Conservation (phyloP, 257 asterid species). For the Parsonsia alboflavescens region DNA sequence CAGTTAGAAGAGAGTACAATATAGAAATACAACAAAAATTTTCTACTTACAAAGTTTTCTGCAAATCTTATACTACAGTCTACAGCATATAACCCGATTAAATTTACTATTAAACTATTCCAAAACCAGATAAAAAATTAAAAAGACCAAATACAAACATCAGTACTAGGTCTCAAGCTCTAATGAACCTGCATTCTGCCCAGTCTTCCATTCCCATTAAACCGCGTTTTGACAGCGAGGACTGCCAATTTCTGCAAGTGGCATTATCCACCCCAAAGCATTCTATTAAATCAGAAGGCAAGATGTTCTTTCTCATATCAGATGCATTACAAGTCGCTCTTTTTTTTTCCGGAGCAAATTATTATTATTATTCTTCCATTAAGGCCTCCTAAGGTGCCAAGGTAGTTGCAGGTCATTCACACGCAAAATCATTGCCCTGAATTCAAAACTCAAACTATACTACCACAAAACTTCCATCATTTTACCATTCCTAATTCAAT, state of each 20-base stretch:
- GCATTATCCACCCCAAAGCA: background rate
- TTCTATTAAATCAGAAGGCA: background rate
- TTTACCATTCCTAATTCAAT: background rate
- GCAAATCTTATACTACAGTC: background rate
- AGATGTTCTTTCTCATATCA: background rate
- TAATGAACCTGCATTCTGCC: background rate
- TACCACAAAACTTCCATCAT: background rate
- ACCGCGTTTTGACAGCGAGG: background rate
- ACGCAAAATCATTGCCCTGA: background rate
- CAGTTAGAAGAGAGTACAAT: background rate
- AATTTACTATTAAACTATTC: background rate
- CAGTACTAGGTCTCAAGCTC: background rate
- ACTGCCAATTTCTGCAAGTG: background rate
- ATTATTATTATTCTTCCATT: background rate
- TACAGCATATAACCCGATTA: background rate
- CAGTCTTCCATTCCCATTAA: background rate
- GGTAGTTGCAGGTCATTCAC: background rate
- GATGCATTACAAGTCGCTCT: background rate
- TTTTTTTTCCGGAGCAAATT: background rate
- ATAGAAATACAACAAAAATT: background rate
- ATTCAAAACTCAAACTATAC: background rate
- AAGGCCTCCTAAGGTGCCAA: background rate
- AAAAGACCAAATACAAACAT: background rate
- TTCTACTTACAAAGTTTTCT: background rate
- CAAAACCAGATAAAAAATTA: background rate